Evolutionary conservation across 2,329 filamentous ascomycete genomes (phyloP).

Genomic region (Cladophialophora chaetospira): DNA sequence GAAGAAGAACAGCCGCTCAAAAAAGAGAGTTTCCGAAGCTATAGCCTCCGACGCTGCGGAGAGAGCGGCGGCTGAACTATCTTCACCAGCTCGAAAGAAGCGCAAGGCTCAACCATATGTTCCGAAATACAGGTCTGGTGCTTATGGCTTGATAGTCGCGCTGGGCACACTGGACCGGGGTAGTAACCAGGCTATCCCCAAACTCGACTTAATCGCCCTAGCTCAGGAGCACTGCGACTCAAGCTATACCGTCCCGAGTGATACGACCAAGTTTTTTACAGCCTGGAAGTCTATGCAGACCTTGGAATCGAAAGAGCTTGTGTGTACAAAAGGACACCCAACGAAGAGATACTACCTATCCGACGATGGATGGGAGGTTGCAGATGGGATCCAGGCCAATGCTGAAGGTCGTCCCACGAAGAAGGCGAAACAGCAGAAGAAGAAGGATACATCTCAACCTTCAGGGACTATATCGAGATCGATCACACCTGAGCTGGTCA

Average conservation of each 20-base stretch:
- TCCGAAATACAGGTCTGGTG: constrained; percentile 70
- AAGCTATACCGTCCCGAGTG: constrained; percentile 69
- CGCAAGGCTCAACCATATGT: constrained; percentile 67
- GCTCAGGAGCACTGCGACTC: constrained; percentile 73
- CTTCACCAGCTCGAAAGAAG: constrained; percentile 55
- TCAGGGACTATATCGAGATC: not conserved
- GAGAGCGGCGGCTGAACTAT: constrained; percentile 36
- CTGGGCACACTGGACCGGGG: constrained; percentile 63
- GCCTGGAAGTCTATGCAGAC: constrained; percentile 85
- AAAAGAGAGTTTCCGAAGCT: constrained; percentile 36
- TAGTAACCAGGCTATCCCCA: constrained; percentile 62
- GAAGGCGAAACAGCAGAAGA: constrained; percentile 5
- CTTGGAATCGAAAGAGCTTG: constrained; percentile 70
- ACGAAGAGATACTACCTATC: constrained; percentile 69
- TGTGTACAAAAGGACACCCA: constrained; percentile 70
- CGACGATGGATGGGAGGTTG: constrained; percentile 77
- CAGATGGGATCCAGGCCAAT: constrained; percentile 47
- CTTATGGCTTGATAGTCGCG: constrained; percentile 71
- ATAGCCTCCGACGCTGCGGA: constrained; percentile 35
- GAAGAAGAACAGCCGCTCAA: constrained; percentile 44
- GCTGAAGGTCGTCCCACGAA: constrained; percentile 5
- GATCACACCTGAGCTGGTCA: not conserved
- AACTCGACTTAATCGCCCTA: constrained; percentile 66
- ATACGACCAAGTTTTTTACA: constrained; percentile 71
- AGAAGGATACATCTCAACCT: not conserved